These are phyloP conservation scores for Starmerella sirachaensis DNA, from an alignment of 805 yeast genomes.

Conservation along the genomic window DNA sequence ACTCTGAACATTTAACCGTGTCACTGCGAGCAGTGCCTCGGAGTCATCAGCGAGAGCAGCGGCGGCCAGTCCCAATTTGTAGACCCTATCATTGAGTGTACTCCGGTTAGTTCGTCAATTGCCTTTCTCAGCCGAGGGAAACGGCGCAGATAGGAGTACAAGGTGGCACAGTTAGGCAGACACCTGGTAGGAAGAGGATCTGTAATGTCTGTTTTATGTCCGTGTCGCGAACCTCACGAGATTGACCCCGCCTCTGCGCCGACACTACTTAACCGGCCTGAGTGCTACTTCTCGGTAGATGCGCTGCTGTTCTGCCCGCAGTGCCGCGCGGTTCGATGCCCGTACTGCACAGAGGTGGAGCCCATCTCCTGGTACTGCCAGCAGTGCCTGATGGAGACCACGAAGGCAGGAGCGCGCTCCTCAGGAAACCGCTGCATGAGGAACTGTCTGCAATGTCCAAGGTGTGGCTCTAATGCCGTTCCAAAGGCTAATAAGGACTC, in stretches of 20 bases:
- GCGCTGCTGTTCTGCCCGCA: conserved; percentile 29
- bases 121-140: too few species aligned
- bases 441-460: conserved; percentile 30
- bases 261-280: conserved; percentile 1
- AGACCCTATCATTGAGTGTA: too few species aligned
- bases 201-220: conserved; percentile 13
- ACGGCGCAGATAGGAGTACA: too few species aligned
- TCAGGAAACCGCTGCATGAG: conserved; percentile 26
- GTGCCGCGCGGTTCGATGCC: conserved; percentile 30
- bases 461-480: conserved; percentile 22
- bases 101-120: too few species aligned
- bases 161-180: too few species aligned
- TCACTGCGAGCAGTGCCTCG: too few species aligned
- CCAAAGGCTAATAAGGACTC: conserved; percentile 8
- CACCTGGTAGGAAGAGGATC: too few species aligned
- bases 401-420: conserved; percentile 22
- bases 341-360: conserved; percentile 28
- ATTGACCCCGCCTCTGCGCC: conserved; percentile 5
- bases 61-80: too few species aligned
- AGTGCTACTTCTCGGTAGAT: conserved; percentile 23
- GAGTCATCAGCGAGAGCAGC: too few species aligned
- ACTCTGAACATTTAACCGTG: too few species aligned
- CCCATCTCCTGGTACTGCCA: conserved; percentile 30
- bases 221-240: conserved; percentile 13
- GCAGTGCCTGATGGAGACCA: conserved; percentile 27